phyloP scores from a whole-genome alignment of 108 stramenopile species.

The Nitzschia inconspicua region DNA sequence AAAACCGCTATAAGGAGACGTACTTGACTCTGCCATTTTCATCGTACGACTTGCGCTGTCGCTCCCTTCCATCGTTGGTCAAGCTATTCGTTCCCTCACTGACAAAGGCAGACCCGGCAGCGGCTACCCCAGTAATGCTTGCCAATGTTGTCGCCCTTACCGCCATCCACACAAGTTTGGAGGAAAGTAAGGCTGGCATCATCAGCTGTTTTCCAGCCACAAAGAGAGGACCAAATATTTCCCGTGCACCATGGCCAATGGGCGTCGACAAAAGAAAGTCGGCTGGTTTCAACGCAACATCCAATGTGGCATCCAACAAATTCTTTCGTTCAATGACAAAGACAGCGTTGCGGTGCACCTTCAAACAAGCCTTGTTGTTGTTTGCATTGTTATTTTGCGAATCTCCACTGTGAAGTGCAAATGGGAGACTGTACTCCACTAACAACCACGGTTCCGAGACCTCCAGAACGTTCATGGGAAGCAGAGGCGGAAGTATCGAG shows the following conservation, averaged over 20 bases:
- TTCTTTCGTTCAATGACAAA: constrained; percentile 87
- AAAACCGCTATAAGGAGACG: too few species aligned
- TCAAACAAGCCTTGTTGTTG: constrained; percentile 23
- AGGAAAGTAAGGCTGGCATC: constrained; percentile 65
- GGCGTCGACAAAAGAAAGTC: constrained; percentile 70
- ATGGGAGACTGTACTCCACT: constrained; percentile 32
- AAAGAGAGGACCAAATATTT: constrained; percentile 54
- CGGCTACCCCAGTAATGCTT: constrained; percentile 56
- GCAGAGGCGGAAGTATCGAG: constrained; percentile 59
- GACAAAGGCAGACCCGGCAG: constrained; percentile 57
- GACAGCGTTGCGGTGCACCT: constrained; percentile 75
- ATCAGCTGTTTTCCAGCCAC: constrained; percentile 53
- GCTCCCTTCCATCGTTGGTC: constrained; percentile 12
- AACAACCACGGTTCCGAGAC: constrained; percentile 47
- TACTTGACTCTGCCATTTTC: background rate
- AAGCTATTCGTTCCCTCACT: constrained; percentile 36
- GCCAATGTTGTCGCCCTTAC: constrained; percentile 67
- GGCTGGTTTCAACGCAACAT: constrained; percentile 64
- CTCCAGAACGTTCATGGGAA: constrained; percentile 63
- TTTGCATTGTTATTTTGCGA: constrained; percentile 1
- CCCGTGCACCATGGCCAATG: constrained; percentile 44
- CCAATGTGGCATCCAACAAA: constrained; percentile 56
- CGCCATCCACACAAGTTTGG: constrained; percentile 59
- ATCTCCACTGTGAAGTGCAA: background rate
- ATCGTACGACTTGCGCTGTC: background rate